Percentiles rank a stretch among this genome's conserved stretches.
These are phyloP conservation scores for Amaranthus hypochondriacus DNA, from an alignment of 148 eudicot genomes.

Conservation along the genomic window DNA sequence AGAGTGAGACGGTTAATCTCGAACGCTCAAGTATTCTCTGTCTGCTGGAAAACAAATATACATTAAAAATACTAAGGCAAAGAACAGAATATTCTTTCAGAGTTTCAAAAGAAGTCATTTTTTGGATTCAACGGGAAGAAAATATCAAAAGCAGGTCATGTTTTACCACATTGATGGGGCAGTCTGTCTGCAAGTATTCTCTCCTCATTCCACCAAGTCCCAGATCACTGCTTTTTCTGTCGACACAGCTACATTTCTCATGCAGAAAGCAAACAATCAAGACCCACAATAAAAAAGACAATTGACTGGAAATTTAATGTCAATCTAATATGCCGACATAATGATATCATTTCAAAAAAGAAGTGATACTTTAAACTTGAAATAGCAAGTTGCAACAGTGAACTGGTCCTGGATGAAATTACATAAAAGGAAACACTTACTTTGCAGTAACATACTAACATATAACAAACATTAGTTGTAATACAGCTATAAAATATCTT, in stretches of 20 bases:
- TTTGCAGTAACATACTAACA: neutral
- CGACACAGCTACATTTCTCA: constrained; percentile 60
- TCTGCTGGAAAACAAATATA: neutral
- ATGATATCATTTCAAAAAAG: neutral
- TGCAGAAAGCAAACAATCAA: constrained; percentile 13
- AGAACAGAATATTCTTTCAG: neutral
- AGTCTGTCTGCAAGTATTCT: constrained; percentile 91
- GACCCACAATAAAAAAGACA: constrained; percentile 1
- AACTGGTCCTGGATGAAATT: neutral
- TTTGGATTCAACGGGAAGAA: too few relatives aligned
- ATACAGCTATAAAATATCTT: neutral
- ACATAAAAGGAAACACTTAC: neutral
- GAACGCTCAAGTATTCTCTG: neutral
- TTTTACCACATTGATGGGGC: constrained; percentile 74
- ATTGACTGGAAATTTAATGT: neutral
- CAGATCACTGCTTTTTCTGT: constrained; percentile 91
- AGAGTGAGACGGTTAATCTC: neutral
- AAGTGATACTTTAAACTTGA: neutral
- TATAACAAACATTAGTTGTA: neutral
- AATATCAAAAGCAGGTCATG: neutral
- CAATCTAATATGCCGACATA: neutral
- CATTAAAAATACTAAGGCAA: neutral
- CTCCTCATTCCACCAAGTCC: constrained; percentile 93
- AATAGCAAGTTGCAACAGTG: neutral
- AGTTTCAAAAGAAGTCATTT: neutral